A percentile compares a stretch with the other conserved stretches of the same genome.
These are phyloP conservation scores for Aegilops tauschii DNA, from an alignment of 176 grass and related monocot species.

Conservation along the genomic window DNA sequence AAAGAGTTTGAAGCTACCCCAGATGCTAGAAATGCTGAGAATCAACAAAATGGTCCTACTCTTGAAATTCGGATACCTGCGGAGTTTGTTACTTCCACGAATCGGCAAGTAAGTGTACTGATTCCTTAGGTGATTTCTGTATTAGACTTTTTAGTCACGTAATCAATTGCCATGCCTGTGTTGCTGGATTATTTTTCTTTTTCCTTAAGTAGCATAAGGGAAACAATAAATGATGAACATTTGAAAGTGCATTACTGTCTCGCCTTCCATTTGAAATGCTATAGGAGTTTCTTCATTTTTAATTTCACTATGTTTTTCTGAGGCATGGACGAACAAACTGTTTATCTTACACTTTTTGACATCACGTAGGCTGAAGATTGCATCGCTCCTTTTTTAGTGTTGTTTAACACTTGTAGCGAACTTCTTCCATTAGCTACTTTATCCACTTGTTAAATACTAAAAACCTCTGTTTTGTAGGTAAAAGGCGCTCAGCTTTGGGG, in stretches of 20 bases:
- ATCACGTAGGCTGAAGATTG: not conserved
- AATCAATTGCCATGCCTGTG: not conserved
- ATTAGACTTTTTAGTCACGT: constrained; percentile 1
- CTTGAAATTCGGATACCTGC: constrained; percentile 85
- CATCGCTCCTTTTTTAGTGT: not conserved
- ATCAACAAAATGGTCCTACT: constrained; percentile 50
- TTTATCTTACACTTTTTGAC: not conserved
- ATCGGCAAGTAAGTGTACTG: constrained; percentile 65
- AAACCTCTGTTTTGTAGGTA: constrained; percentile 57
- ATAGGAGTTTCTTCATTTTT: constrained; percentile 17
- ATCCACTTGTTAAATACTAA: constrained; percentile 23
- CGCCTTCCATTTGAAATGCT: not conserved
- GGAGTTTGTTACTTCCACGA: constrained; percentile 84
- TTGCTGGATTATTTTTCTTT: not conserved
- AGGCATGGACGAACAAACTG: not conserved
- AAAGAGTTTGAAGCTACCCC: constrained; percentile 67
- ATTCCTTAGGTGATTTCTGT: not conserved
- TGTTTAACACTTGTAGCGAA: not conserved
- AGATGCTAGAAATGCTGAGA: constrained; percentile 60
- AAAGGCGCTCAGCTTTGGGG: constrained; percentile 99
- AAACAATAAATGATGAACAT: not conserved
- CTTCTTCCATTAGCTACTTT: constrained; percentile 6
- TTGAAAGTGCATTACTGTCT: constrained; percentile 6
- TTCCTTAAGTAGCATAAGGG: not conserved
- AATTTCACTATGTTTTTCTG: not conserved